Conservation (phyloP, 192 early-diverging fungal genomes). For the Rhizophagus prolifer region DNA sequence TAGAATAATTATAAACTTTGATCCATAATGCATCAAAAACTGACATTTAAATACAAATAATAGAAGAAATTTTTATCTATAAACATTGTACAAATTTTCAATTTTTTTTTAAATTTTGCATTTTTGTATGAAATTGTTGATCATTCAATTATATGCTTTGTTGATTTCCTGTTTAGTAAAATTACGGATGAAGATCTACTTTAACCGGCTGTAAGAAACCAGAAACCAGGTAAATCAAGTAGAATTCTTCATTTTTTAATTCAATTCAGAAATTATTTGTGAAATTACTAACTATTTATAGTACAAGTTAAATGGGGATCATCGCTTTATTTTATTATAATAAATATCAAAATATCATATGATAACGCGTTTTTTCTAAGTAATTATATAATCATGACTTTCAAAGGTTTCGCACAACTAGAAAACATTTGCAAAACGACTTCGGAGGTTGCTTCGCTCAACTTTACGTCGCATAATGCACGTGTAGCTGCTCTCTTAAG, state of each 20-base stretch:
- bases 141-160: background rate
- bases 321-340: too few species aligned
- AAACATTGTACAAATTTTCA: background rate
- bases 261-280: background rate
- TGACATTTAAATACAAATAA: background rate
- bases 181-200: background rate
- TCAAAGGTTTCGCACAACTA: slow-evolving; percentile 15
- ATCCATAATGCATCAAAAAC: background rate
- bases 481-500: slow-evolving; percentile 7
- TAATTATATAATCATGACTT: background rate
- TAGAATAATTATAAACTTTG: background rate
- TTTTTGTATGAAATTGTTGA: background rate
- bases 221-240: too few species aligned
- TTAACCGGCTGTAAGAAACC: background rate
- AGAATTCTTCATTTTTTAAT: too few species aligned
- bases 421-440: slow-evolving; percentile 19
- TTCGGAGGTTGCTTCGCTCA: slow-evolving; percentile 9
- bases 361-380: too few species aligned
- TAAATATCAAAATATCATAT: too few species aligned
- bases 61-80: background rate
- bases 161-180: background rate
- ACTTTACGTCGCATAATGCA: slow-evolving; percentile 14
- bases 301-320: background rate
- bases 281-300: background rate
- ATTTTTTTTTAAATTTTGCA: background rate